These are phyloP conservation scores for Mycena metata DNA, from an alignment of 768 basidiomycete species.

Conservation along the genomic window DNA sequence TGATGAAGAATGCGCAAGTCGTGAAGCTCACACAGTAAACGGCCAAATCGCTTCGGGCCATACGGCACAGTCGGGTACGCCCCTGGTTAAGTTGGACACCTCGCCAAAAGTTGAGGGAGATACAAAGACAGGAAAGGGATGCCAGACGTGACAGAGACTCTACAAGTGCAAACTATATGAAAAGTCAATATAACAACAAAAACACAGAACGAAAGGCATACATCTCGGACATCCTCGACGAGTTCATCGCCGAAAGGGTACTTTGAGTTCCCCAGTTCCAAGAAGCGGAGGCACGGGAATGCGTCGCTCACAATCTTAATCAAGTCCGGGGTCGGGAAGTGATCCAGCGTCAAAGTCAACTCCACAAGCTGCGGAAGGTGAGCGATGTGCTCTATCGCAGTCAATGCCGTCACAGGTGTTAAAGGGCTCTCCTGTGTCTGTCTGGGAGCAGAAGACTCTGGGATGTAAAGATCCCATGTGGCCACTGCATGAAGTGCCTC, in stretches of 20 bases:
- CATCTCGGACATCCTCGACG: background rate
- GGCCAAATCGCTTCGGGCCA: background rate
- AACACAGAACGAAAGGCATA: too few species aligned
- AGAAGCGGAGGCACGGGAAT: background rate
- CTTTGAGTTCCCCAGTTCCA: background rate
- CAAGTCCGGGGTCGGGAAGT: background rate
- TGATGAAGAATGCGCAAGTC: background rate
- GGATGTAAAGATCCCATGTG: background rate
- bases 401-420: background rate
- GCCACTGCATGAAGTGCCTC: background rate
- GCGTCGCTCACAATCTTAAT: background rate
- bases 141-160: background rate
- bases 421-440: background rate
- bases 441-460: background rate
- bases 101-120: background rate
- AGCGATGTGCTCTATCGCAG: background rate
- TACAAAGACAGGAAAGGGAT: background rate
- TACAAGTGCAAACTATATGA: background rate
- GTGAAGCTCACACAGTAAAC: background rate
- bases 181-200: too few species aligned
- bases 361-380: background rate
- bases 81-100: background rate
- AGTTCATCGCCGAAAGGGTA: background rate
- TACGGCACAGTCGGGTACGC: background rate
- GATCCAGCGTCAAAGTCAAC: constrained; percentile 1